Evolutionary conservation across 331 rosid species (phyloP).

Genomic region (Spiraea crenata): DNA sequence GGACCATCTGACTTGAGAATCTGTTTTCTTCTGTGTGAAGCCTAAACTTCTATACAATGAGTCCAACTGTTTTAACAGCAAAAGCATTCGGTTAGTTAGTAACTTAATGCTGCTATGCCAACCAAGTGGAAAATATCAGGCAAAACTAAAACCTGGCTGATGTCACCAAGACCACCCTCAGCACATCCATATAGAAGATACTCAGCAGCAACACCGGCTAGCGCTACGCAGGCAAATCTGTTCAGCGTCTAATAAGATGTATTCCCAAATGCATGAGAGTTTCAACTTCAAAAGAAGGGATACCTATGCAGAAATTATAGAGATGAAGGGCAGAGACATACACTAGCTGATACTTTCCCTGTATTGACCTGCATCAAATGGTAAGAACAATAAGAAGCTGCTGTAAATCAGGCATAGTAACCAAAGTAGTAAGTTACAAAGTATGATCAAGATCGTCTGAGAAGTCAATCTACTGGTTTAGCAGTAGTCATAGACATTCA

Average conservation of each 20-base stretch:
- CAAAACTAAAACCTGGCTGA: conserved; percentile 60
- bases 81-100: conserved; percentile 23
- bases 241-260: conserved; percentile 57
- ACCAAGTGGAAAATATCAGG: background rate
- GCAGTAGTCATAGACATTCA: too few species aligned
- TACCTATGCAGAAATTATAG: conserved; percentile 13
- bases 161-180: conserved; percentile 93
- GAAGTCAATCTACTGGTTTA: background rate
- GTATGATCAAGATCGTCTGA: background rate
- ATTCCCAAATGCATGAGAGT: conserved; percentile 26
- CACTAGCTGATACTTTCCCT: conserved; percentile 80
- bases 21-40: conserved; percentile 91
- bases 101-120: background rate
- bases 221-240: conserved; percentile 88
- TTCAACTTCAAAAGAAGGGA: conserved; percentile 23
- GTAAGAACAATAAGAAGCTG: background rate
- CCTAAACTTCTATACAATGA: conserved; percentile 59
- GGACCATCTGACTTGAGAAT: conserved; percentile 94
- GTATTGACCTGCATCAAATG: conserved; percentile 55
- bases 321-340: conserved; percentile 33
- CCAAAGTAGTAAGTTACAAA: background rate
- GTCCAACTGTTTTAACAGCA: conserved; percentile 54
- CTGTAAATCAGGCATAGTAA: conserved; percentile 25
- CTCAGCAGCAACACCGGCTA: conserved; percentile 89
- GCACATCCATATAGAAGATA: conserved; percentile 77